A percentile compares a stretch with the other conserved stretches of the same genome.
Conservation (phyloP, 2,329 filamentous ascomycete species). For the Neonectria faginata region DNA sequence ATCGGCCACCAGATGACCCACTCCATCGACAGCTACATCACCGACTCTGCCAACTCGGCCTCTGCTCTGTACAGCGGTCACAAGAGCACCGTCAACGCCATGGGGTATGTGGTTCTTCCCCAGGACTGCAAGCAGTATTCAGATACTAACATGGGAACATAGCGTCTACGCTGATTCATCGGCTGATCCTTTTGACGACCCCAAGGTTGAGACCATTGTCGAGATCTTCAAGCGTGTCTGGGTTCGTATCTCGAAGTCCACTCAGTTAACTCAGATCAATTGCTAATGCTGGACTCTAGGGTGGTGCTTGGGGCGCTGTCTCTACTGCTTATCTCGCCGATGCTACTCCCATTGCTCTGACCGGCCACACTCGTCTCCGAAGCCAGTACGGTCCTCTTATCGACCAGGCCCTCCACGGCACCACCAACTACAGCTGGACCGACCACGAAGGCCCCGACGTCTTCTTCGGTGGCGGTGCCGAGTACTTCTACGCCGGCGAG, state of each 20-base stretch:
- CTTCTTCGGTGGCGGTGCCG: constrained; percentile 84
- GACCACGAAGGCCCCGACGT: constrained; percentile 80
- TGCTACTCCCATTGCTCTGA: constrained; percentile 82
- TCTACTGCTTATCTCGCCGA: constrained; percentile 86
- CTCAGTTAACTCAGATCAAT: background rate
- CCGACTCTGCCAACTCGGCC: constrained; percentile 87
- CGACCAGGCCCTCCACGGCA: constrained; percentile 79
- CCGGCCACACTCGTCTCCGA: constrained; percentile 78
- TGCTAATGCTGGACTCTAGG: constrained; percentile 46
- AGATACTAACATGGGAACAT: constrained; percentile 20
- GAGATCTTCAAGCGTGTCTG: constrained; percentile 80
- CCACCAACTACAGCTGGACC: constrained; percentile 86
- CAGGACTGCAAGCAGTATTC: too few species aligned
- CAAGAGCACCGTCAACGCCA: constrained; percentile 84
- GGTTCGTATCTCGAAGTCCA: constrained; percentile 55
- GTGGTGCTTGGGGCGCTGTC: constrained; percentile 73
- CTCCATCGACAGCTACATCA: constrained; percentile 87
- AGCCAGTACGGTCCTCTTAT: constrained; percentile 77
- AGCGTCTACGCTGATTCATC: constrained; percentile 83
- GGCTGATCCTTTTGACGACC: constrained; percentile 79
- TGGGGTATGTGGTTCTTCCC: constrained; percentile 63
- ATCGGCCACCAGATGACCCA: constrained; percentile 91
- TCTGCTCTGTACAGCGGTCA: constrained; percentile 85
- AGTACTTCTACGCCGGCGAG: constrained; percentile 78
- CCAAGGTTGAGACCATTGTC: constrained; percentile 86